Evolutionary conservation across 306 rosid genomes (phyloP), one percentile per base, ranked within the genome.

Genomic region (Dalbergia cochinchinensis): DNA sequence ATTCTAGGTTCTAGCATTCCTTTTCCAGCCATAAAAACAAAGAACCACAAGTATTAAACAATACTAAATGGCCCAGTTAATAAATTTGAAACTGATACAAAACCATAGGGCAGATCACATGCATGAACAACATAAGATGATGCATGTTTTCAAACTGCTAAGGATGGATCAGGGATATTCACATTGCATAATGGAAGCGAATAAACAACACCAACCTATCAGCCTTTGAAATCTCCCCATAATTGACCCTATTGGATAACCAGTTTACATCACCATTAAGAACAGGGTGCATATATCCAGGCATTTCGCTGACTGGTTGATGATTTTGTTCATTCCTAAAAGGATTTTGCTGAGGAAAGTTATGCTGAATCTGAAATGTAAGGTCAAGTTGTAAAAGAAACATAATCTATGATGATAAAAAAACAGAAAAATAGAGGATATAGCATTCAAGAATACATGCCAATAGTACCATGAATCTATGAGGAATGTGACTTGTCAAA

Each of bases 401-500:
- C 74, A 60, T 16, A 69, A 45, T 26, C 63, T 20, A 37, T 0
- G 12, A 77, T 58, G 82, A 62, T 26, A 76, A 71, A 35, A 35
- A 34, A 42, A 70, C 59, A 76, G 14, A 64, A 67, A 70, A 69
- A 26, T 33, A 11, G 13, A 63, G 33, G 48, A 42, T 69, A 57
- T 47, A 34, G 61, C 68, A 78, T 55, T 53, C 69, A 79, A 68
- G 69, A 83, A 33, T 65, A 74, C 80, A 82, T 82, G 87, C 82
- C 74, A 78, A 77, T 41, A 82, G 85, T 87, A 92, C 92, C 90
- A 66, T 86, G 89, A 88, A 69, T 81, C 78, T 81, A 82, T 75
- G 76, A 67, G 78, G 82, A 91, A 69, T 45, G 57, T 78, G 90
- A 60, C 80, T 88, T 6, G 72, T 85, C 90, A 83, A 64, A 74